Evolutionary conservation across 352 stramenopile genomes (phyloP), one percentile per base, ranked within the genome.

Genomic region (Phytopythium delawarense): DNA sequence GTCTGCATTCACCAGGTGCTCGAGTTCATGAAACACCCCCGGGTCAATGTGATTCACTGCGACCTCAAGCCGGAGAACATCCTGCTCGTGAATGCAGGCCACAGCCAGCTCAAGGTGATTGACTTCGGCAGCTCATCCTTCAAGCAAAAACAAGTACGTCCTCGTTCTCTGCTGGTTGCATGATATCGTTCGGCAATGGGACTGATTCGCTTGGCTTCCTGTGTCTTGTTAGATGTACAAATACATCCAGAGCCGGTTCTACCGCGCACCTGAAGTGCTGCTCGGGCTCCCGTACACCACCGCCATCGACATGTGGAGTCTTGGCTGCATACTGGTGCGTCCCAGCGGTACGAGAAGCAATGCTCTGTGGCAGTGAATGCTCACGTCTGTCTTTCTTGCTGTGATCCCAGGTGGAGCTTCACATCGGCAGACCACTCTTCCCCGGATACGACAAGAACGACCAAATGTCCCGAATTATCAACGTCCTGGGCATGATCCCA

Each of bases 1-100:
- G 28, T 23, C 8, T n/a, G 1, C 28, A 39, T 20, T 15, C 2
- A 21, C 18, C 44, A 86, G 65, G 88, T 78, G 5, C 73, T 98
- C 32, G 78, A 89, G 35, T 98, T 96, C 58, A 75, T 98, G 55
- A 79, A 89, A 16, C 78, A 94, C 34, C 82, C 85, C 0, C 88
- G 95, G 55, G 89, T 99, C 21, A 96, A 98, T 67, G 90, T 99
- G 37, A 99, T 99, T 58, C 97, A 99, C 75, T 99, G 97, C 75
- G 98, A 99, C 81, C 80, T 99, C 25, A 99, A 99, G 73, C 98
- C 98, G 7, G 98, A 99, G 75, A 99, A 99, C 73, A 99, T 99
- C 62, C 66, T 99, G 61, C 72, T 99, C 20, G 79, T 91, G 42
- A 85, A 98, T 59, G 90, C 92, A 4, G 97, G 96, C 25, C 92